These are phyloP conservation scores for Dryadomyces quercus-mongolicae DNA, from an alignment of 2,329 filamentous ascomycete genomes.

Conservation along the genomic window DNA sequence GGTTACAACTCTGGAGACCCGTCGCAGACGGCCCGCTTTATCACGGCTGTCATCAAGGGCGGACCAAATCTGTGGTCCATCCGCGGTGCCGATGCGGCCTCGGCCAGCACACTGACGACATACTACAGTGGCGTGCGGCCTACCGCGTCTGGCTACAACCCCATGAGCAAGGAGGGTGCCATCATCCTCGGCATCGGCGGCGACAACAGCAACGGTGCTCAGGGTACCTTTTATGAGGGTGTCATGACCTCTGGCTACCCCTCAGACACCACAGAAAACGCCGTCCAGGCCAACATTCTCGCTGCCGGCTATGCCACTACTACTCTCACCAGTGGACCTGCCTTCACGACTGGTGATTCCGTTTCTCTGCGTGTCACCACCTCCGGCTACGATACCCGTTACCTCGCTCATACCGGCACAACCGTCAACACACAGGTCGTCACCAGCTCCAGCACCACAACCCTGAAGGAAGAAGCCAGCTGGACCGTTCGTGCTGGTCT, in stretches of 20 bases:
- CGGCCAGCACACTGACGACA: slow-evolving; percentile 37
- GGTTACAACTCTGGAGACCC: slow-evolving; percentile 13
- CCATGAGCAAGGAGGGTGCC: slow-evolving; percentile 53
- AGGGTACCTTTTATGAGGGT: slow-evolving; percentile 55
- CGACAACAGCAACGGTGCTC: slow-evolving; percentile 46
- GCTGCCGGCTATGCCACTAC: not conserved
- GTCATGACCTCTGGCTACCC: slow-evolving; percentile 53
- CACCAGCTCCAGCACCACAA: slow-evolving; percentile 32
- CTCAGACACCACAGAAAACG: slow-evolving; percentile 42
- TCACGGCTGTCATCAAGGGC: slow-evolving; percentile 46
- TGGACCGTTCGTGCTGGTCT: slow-evolving; percentile 44
- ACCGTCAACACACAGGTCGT: slow-evolving; percentile 32
- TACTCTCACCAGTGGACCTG: not conserved
- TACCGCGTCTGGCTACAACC: slow-evolving; percentile 38
- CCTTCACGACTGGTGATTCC: slow-evolving; percentile 20
- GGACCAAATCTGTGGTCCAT: slow-evolving; percentile 44
- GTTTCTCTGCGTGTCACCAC: slow-evolving; percentile 37
- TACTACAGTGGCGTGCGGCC: slow-evolving; percentile 48
- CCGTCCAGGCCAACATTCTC: slow-evolving; percentile 39
- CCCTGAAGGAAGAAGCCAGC: slow-evolving; percentile 38
- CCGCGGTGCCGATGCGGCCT: slow-evolving; percentile 42
- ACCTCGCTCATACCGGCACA: slow-evolving; percentile 38
- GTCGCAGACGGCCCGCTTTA: slow-evolving; percentile 40
- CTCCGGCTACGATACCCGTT: slow-evolving; percentile 26
- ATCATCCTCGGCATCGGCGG: slow-evolving; percentile 62